A percentile compares a stretch with the other conserved stretches of the same genome.
Conservation (phyloP, 1,284 basidiomycete species). For the Tilletia caries region DNA sequence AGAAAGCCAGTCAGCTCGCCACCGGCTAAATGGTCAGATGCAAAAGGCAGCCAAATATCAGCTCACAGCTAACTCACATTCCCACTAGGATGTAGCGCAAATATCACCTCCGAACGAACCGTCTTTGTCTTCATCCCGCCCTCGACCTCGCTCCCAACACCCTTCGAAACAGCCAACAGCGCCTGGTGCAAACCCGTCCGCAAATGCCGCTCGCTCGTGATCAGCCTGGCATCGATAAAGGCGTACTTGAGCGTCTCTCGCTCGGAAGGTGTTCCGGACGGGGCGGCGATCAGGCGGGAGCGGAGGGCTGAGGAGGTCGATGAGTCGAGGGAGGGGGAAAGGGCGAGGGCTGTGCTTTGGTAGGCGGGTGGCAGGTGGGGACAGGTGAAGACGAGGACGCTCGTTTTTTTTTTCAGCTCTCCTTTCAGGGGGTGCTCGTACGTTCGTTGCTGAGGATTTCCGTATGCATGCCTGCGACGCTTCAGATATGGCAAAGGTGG, state of each 20-base stretch:
- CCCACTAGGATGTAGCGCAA: conserved; percentile 29
- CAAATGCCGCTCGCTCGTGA: conserved; percentile 28
- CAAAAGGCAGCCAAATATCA: neutral
- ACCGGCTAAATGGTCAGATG: too few relatives aligned
- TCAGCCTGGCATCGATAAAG: conserved; percentile 31
- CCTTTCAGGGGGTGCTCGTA: too few relatives aligned
- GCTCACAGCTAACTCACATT: conserved; percentile 32
- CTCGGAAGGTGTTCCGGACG: conserved; percentile 14
- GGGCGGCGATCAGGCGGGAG: neutral
- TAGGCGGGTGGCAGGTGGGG: neutral
- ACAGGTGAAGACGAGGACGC: neutral
- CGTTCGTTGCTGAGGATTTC: too few relatives aligned
- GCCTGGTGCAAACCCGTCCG: conserved; percentile 28
- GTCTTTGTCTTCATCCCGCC: conserved; percentile 37
- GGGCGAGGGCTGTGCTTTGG: neutral
- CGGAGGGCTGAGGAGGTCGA: neutral
- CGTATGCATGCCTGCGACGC: too few relatives aligned
- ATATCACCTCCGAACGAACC: conserved; percentile 32
- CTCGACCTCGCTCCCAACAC: conserved; percentile 8
- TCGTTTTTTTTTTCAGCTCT: neutral
- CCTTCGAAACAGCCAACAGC: conserved; percentile 25
- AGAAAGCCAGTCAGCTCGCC: too few relatives aligned
- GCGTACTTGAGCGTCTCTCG: conserved; percentile 28
- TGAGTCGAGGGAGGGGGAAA: neutral
- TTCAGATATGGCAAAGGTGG: too few relatives aligned